Evolutionary conservation across 805 yeast species (phyloP), one percentile per base, ranked within the genome.

Genomic region (Schwanniomyces occidentalis): DNA sequence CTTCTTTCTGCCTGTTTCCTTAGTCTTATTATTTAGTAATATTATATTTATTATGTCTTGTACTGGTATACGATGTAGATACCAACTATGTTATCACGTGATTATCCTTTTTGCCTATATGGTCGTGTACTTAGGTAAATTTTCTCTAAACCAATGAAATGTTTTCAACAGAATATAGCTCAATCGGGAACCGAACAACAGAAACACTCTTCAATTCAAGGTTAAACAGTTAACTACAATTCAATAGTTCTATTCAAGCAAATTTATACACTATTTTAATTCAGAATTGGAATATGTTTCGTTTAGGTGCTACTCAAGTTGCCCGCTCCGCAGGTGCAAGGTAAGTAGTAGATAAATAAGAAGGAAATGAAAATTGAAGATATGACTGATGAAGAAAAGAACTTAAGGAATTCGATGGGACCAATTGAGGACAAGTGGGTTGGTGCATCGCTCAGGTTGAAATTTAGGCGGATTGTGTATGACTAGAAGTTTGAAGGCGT

Each of bases 241-340:
- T 20, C 7, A 20, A 20, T 8, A 8, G 9, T 20, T 20, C 22
- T 20, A 20, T 20, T 20, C 9, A 9, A 8, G 7, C 9, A 20
- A 20, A 7, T 8, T 8, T 9, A 20, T 20, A 20, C 22, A 20
- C 9, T 20, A 20, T 7, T 20, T 20, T 20, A 20, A 20, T 20
- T 20, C 9, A 9, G 9, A 20, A 34, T 30, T 35, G 33, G 35
- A 57, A 41, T 41, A 75, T 75, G 80, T 74, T 72, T 65, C 76
- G 78, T 64, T 63, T 69, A 61, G 76, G 78, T 63, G 71, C 69
- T 49, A 56, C 59, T 49, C 76, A 71, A 56, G 67, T 62, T 47
- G 71, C 74, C 66, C 78, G 78, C 60, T 40, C 57, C 43, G 56
- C 60, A 51, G 71, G 73, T 56, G 69, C 67, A 43, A 74, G 79